Evolutionary conservation across 1,284 basidiomycete genomes (phyloP).

Genomic region (Coniophora puteana): DNA sequence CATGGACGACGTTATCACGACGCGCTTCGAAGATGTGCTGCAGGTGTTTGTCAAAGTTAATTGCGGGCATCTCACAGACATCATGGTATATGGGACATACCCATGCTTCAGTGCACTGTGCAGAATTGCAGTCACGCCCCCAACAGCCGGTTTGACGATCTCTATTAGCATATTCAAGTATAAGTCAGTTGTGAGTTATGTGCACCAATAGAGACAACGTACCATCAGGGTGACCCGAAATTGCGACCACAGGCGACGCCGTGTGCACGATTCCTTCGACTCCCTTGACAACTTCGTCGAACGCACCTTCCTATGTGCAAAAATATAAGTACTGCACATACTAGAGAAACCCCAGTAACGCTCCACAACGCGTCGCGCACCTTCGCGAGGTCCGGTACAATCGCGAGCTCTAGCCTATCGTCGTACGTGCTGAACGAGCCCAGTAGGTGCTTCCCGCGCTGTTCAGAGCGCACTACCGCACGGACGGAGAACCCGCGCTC

Average conservation of each 20-base stretch:
- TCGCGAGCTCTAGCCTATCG: slow-evolving; percentile 44
- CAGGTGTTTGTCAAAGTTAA: slow-evolving; percentile 1
- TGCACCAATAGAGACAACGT: slow-evolving; percentile 1
- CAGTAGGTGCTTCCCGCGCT: slow-evolving; percentile 47
- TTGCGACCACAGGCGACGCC: slow-evolving; percentile 39
- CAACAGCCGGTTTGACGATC: slow-evolving; percentile 52
- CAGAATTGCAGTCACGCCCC: slow-evolving; percentile 53
- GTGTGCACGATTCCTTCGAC: slow-evolving; percentile 43
- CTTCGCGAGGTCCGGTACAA: slow-evolving; percentile 55
- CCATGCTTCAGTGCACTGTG: slow-evolving; percentile 45
- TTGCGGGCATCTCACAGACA: neutral
- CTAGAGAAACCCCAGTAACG: too few species aligned
- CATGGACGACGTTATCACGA: slow-evolving; percentile 57
- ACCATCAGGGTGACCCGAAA: slow-evolving; percentile 31
- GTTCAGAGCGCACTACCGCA: slow-evolving; percentile 49
- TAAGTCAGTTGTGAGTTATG: too few species aligned
- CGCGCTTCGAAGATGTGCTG: slow-evolving; percentile 45
- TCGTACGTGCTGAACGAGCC: slow-evolving; percentile 43
- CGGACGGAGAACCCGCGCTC: slow-evolving; percentile 46
- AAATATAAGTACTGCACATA: neutral
- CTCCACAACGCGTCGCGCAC: slow-evolving; percentile 21
- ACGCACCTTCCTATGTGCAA: slow-evolving; percentile 30
- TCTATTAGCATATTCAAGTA: slow-evolving; percentile 27
- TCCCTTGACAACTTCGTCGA: slow-evolving; percentile 38
- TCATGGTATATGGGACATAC: slow-evolving; percentile 21